Percentiles rank a stretch among this genome's conserved stretches.
These are phyloP conservation scores for Rhodotorula mucilaginosa DNA, from an alignment of 1,284 basidiomycete species.

Conservation along the genomic window DNA sequence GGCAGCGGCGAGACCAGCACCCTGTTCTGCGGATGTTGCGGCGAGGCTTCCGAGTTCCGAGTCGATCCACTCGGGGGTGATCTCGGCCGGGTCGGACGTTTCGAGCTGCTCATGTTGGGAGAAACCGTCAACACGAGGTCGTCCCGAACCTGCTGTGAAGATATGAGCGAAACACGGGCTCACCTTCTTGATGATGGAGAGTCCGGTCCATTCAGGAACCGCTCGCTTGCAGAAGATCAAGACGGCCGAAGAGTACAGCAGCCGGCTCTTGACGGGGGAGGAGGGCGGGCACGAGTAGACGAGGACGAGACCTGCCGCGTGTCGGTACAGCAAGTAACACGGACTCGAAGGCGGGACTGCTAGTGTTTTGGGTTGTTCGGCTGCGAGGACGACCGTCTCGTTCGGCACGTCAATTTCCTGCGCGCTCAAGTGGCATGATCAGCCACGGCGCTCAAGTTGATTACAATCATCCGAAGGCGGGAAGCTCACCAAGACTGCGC, in stretches of 20 bases:
- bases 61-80: conserved; percentile 63
- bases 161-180: neutral
- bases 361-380: conserved; percentile 19
- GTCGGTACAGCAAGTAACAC: conserved; percentile 29
- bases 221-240: conserved; percentile 56
- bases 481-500: conserved; percentile 2
- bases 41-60: conserved; percentile 56
- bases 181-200: conserved; percentile 49
- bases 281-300: conserved; percentile 80
- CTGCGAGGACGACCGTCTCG: conserved; percentile 23
- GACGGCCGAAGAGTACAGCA: conserved; percentile 77
- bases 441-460: neutral
- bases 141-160: neutral
- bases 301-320: conserved; percentile 56
- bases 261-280: conserved; percentile 75
- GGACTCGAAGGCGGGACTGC: conserved; percentile 18
- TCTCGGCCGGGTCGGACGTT: conserved; percentile 72
- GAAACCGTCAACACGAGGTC: conserved; percentile 48
- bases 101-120: conserved; percentile 63
- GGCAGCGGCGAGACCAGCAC: neutral
- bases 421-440: neutral
- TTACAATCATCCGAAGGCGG: neutral
- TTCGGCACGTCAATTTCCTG: conserved; percentile 32
- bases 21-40: neutral
- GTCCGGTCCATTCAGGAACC: conserved; percentile 56